Base-by-base conservation (phyloP, 163 green algal species). In the Prototheca wickerhamii region DNA sequence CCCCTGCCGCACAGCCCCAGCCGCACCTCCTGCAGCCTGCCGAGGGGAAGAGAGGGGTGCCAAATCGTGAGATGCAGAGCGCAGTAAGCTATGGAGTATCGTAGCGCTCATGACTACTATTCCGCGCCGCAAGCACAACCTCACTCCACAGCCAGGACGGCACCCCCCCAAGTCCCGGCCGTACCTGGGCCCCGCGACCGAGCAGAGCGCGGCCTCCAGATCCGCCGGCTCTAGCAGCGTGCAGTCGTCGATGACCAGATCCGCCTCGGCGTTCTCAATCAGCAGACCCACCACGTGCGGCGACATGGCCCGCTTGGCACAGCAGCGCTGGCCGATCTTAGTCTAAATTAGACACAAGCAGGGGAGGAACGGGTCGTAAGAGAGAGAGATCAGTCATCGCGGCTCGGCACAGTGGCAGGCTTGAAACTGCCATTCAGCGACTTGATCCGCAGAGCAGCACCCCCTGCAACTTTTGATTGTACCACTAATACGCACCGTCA, bases 241-340 rank as follows among this genome's bases (percentile, higher is more conserved):
- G 77, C 84, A 90, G 74, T 90, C 76, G 6, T 80, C 72, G 18
- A 90, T 43, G 29, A 74, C 40, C 7, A 92, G 58, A 60, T 89
- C 82, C 1, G 43, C 43, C 3, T 80, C 74, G 0, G 23, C 32
- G 30, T 69, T 61, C 18, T 68, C 60, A 5, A 43, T 70, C 49
- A 92, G 87, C n/a, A 90, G 60, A 20, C 42, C 52, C 23, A 67
- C 60, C 18, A 60, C 64, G 23, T 63, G 61, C 25, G 71, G 63
- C 2, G 44, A 61, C 53, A 84, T 44, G 31, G 49, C 54, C 25
- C 77, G 63, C 42, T 42, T 43, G 35, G 70, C 60, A 1, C 50
- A 68, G 35, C 81, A 68, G 1, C 68, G 80, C 31, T 68, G 50
- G 21, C 71, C 68, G 4, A 80, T 56, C 52, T 5, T 37, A 4